These are phyloP conservation scores for Plasmodium knowlesi DNA, from an alignment of 169 alveolate species.

Conservation along the genomic window DNA sequence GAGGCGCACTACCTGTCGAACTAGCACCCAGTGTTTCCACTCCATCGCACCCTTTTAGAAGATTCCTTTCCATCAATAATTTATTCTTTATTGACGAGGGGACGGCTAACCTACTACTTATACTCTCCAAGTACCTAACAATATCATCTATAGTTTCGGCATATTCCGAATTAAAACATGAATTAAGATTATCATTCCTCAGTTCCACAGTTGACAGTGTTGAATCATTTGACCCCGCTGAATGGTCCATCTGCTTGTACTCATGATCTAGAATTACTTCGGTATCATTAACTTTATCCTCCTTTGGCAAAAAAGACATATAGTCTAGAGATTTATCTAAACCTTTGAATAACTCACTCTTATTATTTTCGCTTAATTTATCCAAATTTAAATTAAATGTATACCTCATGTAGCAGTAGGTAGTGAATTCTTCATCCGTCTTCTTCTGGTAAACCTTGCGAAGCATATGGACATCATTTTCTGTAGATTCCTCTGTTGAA, in stretches of 20 bases:
- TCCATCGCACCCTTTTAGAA: not conserved
- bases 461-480: slow-evolving; percentile 70
- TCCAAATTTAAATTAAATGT: slow-evolving; percentile 70
- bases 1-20: not conserved
- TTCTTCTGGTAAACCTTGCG: slow-evolving; percentile 66
- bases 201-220: slow-evolving; percentile 40
- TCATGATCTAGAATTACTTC: slow-evolving; percentile 52
- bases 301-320: slow-evolving; percentile 57
- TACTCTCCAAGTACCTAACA: slow-evolving; percentile 25
- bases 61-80: slow-evolving; percentile 37
- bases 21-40: not conserved
- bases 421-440: slow-evolving; percentile 20
- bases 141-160: slow-evolving; percentile 46
- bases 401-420: slow-evolving; percentile 62
- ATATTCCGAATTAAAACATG: slow-evolving; percentile 11
- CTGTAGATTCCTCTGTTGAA: slow-evolving; percentile 68
- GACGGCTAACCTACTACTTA: not conserved
- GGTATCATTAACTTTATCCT: slow-evolving; percentile 21
- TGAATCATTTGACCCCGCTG: slow-evolving; percentile 12
- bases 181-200: slow-evolving; percentile 7
- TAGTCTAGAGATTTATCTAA: slow-evolving; percentile 41
- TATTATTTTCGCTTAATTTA: slow-evolving; percentile 54
- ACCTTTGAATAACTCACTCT: slow-evolving; percentile 66
- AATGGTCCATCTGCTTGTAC: slow-evolving; percentile 23
- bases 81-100: slow-evolving; percentile 13